Base-by-base conservation (phyloP, 305 asterid genomes). In the Euphrasia arctica region DNA sequence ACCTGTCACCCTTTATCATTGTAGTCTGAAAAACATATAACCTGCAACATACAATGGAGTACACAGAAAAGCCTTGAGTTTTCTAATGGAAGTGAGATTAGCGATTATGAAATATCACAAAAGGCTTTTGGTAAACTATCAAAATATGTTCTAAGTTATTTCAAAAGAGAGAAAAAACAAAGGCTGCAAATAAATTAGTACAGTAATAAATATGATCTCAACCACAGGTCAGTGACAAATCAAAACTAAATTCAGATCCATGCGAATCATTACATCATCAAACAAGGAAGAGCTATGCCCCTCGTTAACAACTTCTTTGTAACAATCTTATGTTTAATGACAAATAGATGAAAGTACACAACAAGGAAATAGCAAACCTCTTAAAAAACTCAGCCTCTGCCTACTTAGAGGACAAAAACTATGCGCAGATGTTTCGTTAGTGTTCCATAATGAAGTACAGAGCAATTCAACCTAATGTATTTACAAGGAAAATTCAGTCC, bases 21-120 rank as follows among this genome's bases (percentile, higher is more conserved):
- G 22, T 14, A 57, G 31, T 66, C 42, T 72, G 75, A 51, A 65
- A 54, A 9, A 51, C 14, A 22, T 45, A 71, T 22, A 52, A 54
- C 66, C 70, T 69, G 74, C 68, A 62, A 11, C 36, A 64, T 39
- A 31, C 29, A 63, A 11, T 12, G 9, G 59, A 48, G 60, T 50
- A 50, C 41, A 62, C 66, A 28, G 70, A 61, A 64, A 68, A 71
- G 14, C 63, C 3, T 47, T 28, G 65, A 50, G 56, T 27, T 56
- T 67, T 29, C 28, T 9, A 34, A 31, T 5, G 42, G 39, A 70
- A 62, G 66, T 58, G 12, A 60, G 54, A 56, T 29, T 36, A 45
- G 64, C 71, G n/a, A 43, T 60, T 64, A 58, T 58, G 54, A 71
- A 29, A 36, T 39, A 15, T 64, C 50, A 34, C 50, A 39, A 42